phyloP scores from a whole-genome alignment of 2,329 filamentous ascomycete species.

The Trichoderma endophyticum region DNA sequence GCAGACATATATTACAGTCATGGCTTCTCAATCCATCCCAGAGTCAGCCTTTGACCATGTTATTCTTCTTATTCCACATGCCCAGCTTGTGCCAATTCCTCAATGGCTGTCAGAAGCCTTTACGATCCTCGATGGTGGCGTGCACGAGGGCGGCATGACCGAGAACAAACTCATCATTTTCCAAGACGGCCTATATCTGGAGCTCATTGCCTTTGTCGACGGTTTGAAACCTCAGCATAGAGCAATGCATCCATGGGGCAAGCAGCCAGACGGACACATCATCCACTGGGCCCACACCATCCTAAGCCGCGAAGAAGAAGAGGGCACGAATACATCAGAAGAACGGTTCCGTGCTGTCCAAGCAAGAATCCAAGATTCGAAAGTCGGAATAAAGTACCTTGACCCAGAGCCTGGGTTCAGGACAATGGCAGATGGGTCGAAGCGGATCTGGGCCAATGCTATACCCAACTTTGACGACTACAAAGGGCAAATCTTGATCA shows the following conservation, averaged over 20 bases:
- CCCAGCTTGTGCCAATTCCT: not conserved
- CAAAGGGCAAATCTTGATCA: not conserved
- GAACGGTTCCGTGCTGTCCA: not conserved
- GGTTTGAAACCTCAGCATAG: not conserved
- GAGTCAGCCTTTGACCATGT: constrained; percentile 5
- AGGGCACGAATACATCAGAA: not conserved
- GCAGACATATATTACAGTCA: not conserved
- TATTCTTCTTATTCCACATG: not conserved
- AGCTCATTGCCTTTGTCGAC: not conserved
- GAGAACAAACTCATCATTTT: constrained; percentile 4
- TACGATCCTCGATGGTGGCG: constrained; percentile 2
- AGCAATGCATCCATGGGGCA: constrained; percentile 6
- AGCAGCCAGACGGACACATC: not conserved
- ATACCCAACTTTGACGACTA: constrained; percentile 1
- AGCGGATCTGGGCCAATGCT: not conserved
- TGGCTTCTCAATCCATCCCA: not conserved
- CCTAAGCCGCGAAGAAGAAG: not conserved
- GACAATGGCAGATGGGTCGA: constrained; percentile 1
- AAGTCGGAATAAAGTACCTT: not conserved
- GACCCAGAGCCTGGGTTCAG: not conserved
- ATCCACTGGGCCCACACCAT: constrained; percentile 11
- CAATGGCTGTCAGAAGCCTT: not conserved
- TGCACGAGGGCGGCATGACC: constrained; percentile 4
- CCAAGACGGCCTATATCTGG: not conserved
- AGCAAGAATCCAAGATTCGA: not conserved